Conservation (phyloP, 2,329 filamentous ascomycete species). For the Coleophoma crateriformis region DNA sequence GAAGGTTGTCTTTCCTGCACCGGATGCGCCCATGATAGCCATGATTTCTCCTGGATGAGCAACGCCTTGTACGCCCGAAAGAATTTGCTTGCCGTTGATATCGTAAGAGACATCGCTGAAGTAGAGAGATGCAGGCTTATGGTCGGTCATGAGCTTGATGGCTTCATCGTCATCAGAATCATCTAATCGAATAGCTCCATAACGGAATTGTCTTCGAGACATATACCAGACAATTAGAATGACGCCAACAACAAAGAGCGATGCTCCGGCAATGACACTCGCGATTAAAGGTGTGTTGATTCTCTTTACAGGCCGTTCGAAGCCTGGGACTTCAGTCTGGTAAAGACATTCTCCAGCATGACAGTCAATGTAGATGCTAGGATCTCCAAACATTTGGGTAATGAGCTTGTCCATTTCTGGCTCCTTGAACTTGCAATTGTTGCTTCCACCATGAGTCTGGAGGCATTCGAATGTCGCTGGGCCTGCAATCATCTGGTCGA, state of each 20-base stretch:
- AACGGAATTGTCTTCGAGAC: slow-evolving; percentile 64
- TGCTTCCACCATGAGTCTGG: slow-evolving; percentile 55
- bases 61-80: slow-evolving; percentile 73
- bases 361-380: slow-evolving; percentile 80
- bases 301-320: slow-evolving; percentile 78
- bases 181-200: slow-evolving; percentile 75
- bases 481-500: slow-evolving; percentile 76
- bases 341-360: slow-evolving; percentile 88
- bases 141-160: slow-evolving; percentile 80
- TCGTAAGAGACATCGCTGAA: slow-evolving; percentile 86
- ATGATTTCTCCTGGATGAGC: slow-evolving; percentile 94
- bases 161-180: slow-evolving; percentile 88
- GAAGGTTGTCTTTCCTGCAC: slow-evolving; percentile 95
- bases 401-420: slow-evolving; percentile 91
- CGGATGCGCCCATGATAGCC: slow-evolving; percentile 97
- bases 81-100: slow-evolving; percentile 82
- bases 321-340: slow-evolving; percentile 87
- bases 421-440: slow-evolving; percentile 79
- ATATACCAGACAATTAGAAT: slow-evolving; percentile 85
- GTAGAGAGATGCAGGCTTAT: slow-evolving; percentile 82
- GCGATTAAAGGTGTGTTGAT: slow-evolving; percentile 98
- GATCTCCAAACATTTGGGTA: slow-evolving; percentile 81
- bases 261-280: slow-evolving; percentile 80
- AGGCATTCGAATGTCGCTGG: slow-evolving; percentile 79
- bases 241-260: slow-evolving; percentile 82